Evolutionary conservation across 371 early-diverging fungal species (phyloP), one percentile per base, ranked within the genome.

Genomic region (Haplosporangium sp.): DNA sequence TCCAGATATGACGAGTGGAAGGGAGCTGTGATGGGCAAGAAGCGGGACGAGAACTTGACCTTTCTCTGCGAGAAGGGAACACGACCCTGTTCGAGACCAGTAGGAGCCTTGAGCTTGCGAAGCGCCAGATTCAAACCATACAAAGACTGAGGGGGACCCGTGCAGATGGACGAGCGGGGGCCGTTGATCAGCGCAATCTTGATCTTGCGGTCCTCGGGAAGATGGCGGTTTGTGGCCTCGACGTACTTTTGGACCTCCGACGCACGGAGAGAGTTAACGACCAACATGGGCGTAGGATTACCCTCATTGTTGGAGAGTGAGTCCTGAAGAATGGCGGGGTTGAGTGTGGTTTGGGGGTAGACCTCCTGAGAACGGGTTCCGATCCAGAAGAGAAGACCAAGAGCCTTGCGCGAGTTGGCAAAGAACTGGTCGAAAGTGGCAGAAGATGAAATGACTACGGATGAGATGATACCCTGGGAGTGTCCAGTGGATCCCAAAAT

Each of bases 271-370:
- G 91, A 91, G 68, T 90, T 87, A 65, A 96, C 85, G 67, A 94
- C 88, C 74, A 98, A 86, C 98, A 98, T 98, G 51, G 95, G 95
- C 10, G 95, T 93, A n/a, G 97, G 97, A 45, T 92, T 92, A 62
- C 96, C 96, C 82, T 98, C 98, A 64, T 92, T 91, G 87, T 94
- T 93, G 70, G 85, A 86, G 51, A 95, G 86, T 16, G 95, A 96
- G 82, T 96, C 98, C 83, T 95, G 91, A 45, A 95, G 83, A 76
- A 95, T 88, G 67, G 89, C 83, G 53, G 97, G 96, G 85, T 95
- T 93, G 63, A 95, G 82, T 20, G 95, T 94, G n/a, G 94, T 95
- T 29, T 88, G 87, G 60, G 97, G 98, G 85, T 91, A 94, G 2
- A 91, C 92, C 79, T 92, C 90, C 82, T 95, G 94, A 62, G 95